A percentile compares a stretch with the other conserved stretches of the same genome.
These are phyloP conservation scores for Colletotrichum sp. DNA, from an alignment of 2,329 filamentous ascomycete genomes.

Conservation along the genomic window DNA sequence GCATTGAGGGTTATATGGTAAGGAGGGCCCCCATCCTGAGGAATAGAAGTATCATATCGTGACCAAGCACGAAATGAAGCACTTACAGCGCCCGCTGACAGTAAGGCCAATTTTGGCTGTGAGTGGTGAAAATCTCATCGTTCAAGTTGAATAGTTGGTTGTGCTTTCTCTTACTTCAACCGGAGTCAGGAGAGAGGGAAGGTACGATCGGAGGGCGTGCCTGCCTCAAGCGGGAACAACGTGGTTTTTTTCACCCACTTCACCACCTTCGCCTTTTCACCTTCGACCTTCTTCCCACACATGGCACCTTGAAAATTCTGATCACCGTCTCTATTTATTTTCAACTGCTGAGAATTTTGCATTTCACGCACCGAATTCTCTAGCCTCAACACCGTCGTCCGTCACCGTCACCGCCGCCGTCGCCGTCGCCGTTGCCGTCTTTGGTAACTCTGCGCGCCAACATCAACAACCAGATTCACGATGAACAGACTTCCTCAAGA, in stretches of 20 bases:
- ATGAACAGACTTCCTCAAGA: not conserved
- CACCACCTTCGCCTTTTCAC: not conserved
- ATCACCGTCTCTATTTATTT: not conserved
- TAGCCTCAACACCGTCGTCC: not conserved
- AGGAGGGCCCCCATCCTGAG: not conserved
- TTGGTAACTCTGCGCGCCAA: not conserved
- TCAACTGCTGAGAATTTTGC: not conserved
- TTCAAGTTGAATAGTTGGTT: not conserved
- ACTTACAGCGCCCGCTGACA: not conserved
- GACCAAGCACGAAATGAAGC: not conserved
- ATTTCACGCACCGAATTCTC: not conserved
- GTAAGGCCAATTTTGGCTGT: not conserved
- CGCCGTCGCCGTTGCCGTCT: not conserved
- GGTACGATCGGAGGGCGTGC: not conserved
- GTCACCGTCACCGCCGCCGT: not conserved
- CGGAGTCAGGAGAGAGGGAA: not conserved
- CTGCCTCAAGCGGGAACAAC: not conserved
- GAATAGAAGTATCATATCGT: not conserved
- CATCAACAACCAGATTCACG: not conserved
- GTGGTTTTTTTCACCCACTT: not conserved
- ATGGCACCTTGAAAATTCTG: not conserved
- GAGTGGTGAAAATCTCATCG: rapidly evolving
- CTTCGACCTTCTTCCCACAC: not conserved
- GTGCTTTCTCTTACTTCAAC: not conserved
- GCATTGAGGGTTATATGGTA: not conserved